These are phyloP conservation scores for Phytopythium sindhum DNA, from an alignment of 352 stramenopile species.

Conservation along the genomic window DNA sequence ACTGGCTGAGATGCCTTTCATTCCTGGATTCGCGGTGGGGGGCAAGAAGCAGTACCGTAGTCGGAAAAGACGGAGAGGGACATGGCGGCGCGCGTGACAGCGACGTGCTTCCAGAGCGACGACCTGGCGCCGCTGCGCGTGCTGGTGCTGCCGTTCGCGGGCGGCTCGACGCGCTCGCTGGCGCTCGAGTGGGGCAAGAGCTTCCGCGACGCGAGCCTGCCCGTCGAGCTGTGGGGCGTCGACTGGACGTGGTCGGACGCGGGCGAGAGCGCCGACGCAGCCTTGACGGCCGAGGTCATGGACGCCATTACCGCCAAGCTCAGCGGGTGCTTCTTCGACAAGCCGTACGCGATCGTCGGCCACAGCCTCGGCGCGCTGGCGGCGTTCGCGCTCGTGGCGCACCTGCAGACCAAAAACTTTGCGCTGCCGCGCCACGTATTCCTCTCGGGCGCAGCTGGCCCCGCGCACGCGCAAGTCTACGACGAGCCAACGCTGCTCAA, in stretches of 20 bases:
- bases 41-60: not conserved
- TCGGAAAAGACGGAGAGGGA: not conserved
- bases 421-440: conserved; percentile 58
- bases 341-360: conserved; percentile 62
- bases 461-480: conserved; percentile 28
- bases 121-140: conserved; percentile 59
- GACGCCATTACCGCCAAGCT: conserved; percentile 39
- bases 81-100: conserved; percentile 33
- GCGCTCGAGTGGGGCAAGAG: conserved; percentile 42
- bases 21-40: conserved; percentile 1
- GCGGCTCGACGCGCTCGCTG: conserved; percentile 38
- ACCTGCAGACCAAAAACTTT: conserved; percentile 41
- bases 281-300: conserved; percentile 23
- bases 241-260: conserved; percentile 45
- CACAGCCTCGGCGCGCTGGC: conserved; percentile 68
- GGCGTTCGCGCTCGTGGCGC: conserved; percentile 46
- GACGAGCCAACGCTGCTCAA: conserved; percentile 25
- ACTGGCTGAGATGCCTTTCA: not conserved
- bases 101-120: conserved; percentile 63
- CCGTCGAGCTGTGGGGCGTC: conserved; percentile 57
- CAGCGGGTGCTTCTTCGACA: conserved; percentile 62
- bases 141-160: conserved; percentile 59
- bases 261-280: conserved; percentile 8
- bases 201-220: conserved; percentile 27
- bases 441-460: conserved; percentile 42